Percentiles rank a stretch among this genome's conserved stretches.
These are phyloP conservation scores for Setaria italica DNA, from an alignment of 202 grass and related monocot genomes.

Conservation along the genomic window DNA sequence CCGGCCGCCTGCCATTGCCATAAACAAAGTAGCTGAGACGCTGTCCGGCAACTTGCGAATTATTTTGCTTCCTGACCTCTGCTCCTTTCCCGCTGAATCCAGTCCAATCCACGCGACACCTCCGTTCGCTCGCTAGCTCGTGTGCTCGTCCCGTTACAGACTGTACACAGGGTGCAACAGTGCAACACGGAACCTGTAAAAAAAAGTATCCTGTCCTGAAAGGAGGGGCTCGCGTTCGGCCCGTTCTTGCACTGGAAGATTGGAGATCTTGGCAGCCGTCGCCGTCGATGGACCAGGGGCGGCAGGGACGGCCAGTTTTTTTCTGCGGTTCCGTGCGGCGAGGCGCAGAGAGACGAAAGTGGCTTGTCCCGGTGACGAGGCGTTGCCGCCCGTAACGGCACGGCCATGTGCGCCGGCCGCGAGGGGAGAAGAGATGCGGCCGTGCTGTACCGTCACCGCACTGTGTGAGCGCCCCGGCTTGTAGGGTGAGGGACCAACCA, in stretches of 20 bases:
- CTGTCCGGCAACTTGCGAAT: slow-evolving; percentile 20
- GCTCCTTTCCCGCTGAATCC: slow-evolving; percentile 1
- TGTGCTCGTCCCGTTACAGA: slow-evolving; percentile 28
- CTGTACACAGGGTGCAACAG: background rate
- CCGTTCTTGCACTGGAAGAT: background rate
- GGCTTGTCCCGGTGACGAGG: background rate
- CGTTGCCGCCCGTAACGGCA: slow-evolving; percentile 22
- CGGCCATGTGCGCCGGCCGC: slow-evolving; percentile 47
- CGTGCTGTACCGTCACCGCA: background rate
- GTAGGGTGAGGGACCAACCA: background rate
- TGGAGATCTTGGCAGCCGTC: background rate
- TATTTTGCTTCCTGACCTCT: slow-evolving; percentile 32
- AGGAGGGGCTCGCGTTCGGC: background rate
- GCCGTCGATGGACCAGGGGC: background rate
- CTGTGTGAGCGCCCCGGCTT: background rate
- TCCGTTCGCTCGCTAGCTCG: background rate
- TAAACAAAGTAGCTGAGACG: slow-evolving; percentile 5
- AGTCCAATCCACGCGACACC: background rate
- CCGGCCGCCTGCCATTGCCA: background rate
- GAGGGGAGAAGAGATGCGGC: background rate
- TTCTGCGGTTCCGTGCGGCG: background rate
- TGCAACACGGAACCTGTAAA: background rate
- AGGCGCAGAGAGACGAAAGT: background rate
- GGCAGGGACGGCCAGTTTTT: background rate
- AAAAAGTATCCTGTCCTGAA: background rate